Evolutionary conservation across 1,284 basidiomycete species (phyloP).

Genomic region (Boletus mariae): DNA sequence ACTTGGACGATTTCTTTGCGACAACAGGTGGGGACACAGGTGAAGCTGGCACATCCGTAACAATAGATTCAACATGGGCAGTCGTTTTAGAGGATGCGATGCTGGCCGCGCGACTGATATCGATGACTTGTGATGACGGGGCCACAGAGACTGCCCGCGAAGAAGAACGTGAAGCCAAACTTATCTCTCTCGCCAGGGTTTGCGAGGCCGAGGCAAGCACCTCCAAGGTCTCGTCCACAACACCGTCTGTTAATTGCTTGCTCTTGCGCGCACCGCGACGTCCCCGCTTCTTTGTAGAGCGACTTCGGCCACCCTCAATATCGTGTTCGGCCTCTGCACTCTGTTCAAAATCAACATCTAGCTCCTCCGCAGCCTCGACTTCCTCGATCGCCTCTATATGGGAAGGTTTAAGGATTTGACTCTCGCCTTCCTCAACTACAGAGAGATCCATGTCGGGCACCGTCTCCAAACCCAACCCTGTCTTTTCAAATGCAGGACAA

Average conservation of each 20-base stretch:
- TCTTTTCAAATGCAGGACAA: conserved; percentile 50
- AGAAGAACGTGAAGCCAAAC: conserved; percentile 44
- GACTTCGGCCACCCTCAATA: conserved; percentile 40
- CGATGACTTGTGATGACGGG: conserved; percentile 17
- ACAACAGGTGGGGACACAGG: conserved; percentile 14
- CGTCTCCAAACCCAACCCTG: conserved; percentile 26
- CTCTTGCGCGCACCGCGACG: conserved; percentile 74
- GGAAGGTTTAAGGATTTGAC: conserved; percentile 12
- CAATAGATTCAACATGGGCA: conserved; percentile 8
- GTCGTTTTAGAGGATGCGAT: conserved; percentile 21
- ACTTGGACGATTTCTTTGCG: conserved; percentile 72
- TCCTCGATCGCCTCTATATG: conserved; percentile 28
- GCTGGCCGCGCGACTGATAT: conserved; percentile 26
- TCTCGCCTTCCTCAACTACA: conserved; percentile 19
- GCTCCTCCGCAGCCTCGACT: conserved; percentile 39
- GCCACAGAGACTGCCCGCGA: conserved; percentile 10
- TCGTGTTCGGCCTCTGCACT: conserved; percentile 31
- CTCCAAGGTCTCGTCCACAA: conserved; percentile 53
- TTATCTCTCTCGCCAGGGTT: conserved; percentile 79
- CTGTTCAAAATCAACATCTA: conserved; percentile 32
- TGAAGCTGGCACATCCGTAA: conserved; percentile 7
- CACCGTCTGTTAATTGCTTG: conserved; percentile 39
- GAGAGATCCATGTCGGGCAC: conserved; percentile 26
- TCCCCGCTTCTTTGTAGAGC: conserved; percentile 67
- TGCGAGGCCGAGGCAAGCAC: conserved; percentile 80